These are phyloP conservation scores for Dalbergia cochinchinensis DNA, from an alignment of 306 rosid genomes.

Conservation along the genomic window DNA sequence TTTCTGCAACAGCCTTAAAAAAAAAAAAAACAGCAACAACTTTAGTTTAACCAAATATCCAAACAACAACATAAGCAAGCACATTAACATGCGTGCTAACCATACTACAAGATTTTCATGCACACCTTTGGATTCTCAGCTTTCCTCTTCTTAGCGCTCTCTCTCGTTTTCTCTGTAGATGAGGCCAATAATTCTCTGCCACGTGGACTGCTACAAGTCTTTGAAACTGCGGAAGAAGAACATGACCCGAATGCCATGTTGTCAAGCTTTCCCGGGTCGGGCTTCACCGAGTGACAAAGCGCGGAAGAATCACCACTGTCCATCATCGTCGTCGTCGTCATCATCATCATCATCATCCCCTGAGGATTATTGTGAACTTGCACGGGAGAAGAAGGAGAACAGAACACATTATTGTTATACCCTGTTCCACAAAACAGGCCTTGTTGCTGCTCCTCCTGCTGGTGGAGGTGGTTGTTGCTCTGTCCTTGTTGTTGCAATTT, in stretches of 20 bases:
- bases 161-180: constrained; percentile 53
- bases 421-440: constrained; percentile 46
- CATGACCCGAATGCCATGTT: constrained; percentile 34
- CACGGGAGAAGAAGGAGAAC: constrained; percentile 6
- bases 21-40: neutral
- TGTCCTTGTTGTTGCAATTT: constrained; percentile 48
- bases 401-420: constrained; percentile 41
- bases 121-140: constrained; percentile 58
- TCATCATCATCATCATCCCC: constrained; percentile 26
- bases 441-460: constrained; percentile 16
- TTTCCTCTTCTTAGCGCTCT: constrained; percentile 72
- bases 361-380: constrained; percentile 41
- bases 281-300: constrained; percentile 52
- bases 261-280: constrained; percentile 53
- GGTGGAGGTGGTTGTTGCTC: neutral
- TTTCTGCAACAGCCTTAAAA: constrained; percentile 49
- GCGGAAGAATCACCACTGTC: constrained; percentile 38
- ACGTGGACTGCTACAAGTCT: constrained; percentile 52
- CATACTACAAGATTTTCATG: too few species aligned
- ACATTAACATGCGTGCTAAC: too few species aligned
- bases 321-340: neutral
- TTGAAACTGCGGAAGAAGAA: constrained; percentile 42
- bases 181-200: constrained; percentile 30
- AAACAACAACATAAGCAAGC: too few species aligned
- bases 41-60: neutral